These are phyloP conservation scores for Gloeopeniophorella convolvens DNA, from an alignment of 768 basidiomycete species.

Conservation along the genomic window DNA sequence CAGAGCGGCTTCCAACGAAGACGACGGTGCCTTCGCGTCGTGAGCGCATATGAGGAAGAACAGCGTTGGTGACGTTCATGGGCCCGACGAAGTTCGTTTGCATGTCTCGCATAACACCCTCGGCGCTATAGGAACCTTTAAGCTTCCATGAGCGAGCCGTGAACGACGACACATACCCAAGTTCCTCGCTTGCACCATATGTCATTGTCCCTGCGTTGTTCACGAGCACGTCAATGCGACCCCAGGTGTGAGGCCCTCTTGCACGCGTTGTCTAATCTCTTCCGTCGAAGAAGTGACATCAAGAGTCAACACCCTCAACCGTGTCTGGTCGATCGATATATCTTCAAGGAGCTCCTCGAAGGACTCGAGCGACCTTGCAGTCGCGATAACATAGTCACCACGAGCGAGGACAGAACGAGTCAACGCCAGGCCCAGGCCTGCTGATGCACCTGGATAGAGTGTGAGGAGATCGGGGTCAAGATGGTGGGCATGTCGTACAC, in stretches of 20 bases:
- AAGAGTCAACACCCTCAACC: conserved; percentile 2
- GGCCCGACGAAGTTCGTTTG: conserved; percentile 41
- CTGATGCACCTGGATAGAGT: conserved; percentile 1
- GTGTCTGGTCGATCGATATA: neutral
- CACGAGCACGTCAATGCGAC: conserved; percentile 12
- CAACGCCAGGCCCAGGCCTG: conserved; percentile 12
- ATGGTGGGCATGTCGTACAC: neutral
- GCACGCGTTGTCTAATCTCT: conserved; percentile 1
- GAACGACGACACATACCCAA: conserved; percentile 1
- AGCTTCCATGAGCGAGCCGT: neutral
- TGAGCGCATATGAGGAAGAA: conserved; percentile 36
- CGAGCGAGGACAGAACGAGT: conserved; percentile 5
- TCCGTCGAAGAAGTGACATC: conserved; percentile 2
- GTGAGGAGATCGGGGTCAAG: neutral
- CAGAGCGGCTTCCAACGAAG: conserved; percentile 33
- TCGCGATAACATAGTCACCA: conserved; percentile 13
- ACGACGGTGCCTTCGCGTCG: conserved; percentile 32
- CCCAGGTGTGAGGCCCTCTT: conserved; percentile 7
- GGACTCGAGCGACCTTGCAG: neutral
- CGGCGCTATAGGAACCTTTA: neutral
- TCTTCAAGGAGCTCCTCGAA: conserved; percentile 2
- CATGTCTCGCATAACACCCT: conserved; percentile 5
- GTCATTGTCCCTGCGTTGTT: conserved; percentile 13
- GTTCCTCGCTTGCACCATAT: conserved; percentile 3
- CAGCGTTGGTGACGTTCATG: conserved; percentile 39